These are phyloP conservation scores for Apophysomyces ossiformis DNA, from an alignment of 371 early-diverging fungal species.

Conservation along the genomic window DNA sequence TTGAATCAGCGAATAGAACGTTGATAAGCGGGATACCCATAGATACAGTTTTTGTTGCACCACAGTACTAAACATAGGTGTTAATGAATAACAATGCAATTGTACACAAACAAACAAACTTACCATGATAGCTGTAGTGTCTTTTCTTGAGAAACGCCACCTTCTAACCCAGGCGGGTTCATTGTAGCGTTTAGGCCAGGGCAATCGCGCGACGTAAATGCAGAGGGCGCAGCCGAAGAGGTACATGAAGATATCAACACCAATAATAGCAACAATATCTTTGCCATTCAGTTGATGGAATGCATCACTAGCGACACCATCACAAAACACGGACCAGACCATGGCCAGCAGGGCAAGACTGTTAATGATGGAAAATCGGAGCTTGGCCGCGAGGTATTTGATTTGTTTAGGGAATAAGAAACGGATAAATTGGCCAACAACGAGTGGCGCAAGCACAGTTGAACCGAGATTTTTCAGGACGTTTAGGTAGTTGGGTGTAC, in stretches of 20 bases:
- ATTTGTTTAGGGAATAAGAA: constrained; percentile 56
- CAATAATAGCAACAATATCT: constrained; percentile 63
- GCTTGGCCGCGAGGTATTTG: constrained; percentile 48
- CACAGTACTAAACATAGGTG: constrained; percentile 54
- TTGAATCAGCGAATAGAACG: constrained; percentile 59
- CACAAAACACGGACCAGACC: constrained; percentile 79
- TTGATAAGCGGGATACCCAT: constrained; percentile 81
- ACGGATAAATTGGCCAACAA: constrained; percentile 70
- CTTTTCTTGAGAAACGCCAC: constrained; percentile 50
- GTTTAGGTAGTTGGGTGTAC: constrained; percentile 53
- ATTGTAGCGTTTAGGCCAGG: constrained; percentile 31
- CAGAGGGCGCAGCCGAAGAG: constrained; percentile 47
- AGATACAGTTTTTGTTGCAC: constrained; percentile 78
- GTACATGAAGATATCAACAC: constrained; percentile 58
- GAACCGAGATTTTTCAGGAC: constrained; percentile 62
- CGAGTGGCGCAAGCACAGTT: constrained; percentile 68
- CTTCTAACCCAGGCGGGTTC: constrained; percentile 33
- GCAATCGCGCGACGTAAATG: constrained; percentile 45
- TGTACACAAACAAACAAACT: background rate
- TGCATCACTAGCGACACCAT: constrained; percentile 67
- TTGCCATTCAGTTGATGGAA: constrained; percentile 52
- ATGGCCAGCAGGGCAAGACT: constrained; percentile 63
- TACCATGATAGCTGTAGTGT: constrained; percentile 63
- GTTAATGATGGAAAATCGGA: constrained; percentile 64
- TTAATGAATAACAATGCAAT: background rate